Percentiles rank a stretch among this genome's conserved stretches.
These are phyloP conservation scores for Pichia heedii DNA, from an alignment of 805 yeast genomes.

Conservation along the genomic window DNA sequence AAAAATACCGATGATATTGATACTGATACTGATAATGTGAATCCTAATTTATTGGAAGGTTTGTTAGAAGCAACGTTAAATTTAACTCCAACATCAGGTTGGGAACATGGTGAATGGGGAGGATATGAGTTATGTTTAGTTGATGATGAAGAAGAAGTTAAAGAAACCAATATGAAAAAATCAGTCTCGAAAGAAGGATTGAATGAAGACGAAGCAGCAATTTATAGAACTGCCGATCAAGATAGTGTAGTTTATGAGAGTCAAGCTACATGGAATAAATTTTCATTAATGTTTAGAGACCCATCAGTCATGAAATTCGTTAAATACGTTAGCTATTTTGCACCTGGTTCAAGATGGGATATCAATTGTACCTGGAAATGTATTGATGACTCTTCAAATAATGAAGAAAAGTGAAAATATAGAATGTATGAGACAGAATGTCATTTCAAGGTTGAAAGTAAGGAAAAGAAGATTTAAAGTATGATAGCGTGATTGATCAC, in stretches of 20 bases:
- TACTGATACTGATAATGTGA: conserved; percentile 12
- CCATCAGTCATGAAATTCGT: conserved; percentile 82
- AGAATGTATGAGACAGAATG: no score
- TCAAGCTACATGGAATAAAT: conserved; percentile 77
- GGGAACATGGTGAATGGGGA: conserved; percentile 87
- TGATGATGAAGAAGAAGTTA: conserved; percentile 35
- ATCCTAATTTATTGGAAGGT: conserved; percentile 29
- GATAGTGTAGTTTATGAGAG: conserved; percentile 70
- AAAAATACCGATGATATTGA: conserved; percentile 28
- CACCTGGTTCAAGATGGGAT: conserved; percentile 93
- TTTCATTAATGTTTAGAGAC: conserved; percentile 74
- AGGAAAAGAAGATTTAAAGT: no score
- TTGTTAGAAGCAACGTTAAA: conserved; percentile 72
- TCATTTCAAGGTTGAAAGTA: no score
- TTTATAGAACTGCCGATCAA: conserved; percentile 59
- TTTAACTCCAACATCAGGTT: conserved; percentile 72
- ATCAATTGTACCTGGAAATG: conserved; percentile 73
- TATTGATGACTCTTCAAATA: conserved; percentile 32
- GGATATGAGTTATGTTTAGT: conserved; percentile 91
- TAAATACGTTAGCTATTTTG: conserved; percentile 81
- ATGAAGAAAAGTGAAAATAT: conserved; percentile 5
- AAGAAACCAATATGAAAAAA: background rate
- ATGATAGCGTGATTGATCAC: no score
- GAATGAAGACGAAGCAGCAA: conserved; percentile 72
- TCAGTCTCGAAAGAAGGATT: conserved; percentile 7